A percentile compares a stretch with the other conserved stretches of the same genome.
Conservation (phyloP, 2,329 filamentous ascomycete genomes). For the Trichoderma koningiopsis region DNA sequence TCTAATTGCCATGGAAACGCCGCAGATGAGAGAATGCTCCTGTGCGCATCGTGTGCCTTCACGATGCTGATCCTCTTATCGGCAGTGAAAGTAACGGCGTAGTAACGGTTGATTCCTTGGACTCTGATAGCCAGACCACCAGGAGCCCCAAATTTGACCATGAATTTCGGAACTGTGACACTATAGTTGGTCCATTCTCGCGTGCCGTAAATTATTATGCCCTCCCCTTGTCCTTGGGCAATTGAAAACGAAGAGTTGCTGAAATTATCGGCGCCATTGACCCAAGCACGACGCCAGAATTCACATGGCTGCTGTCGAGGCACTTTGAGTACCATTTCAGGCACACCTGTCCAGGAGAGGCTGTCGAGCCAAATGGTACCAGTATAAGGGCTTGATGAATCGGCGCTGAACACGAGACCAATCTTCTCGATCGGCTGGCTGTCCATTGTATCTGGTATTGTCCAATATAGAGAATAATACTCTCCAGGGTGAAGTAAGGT, state of each 20-base stretch:
- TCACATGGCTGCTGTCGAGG: not conserved
- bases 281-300: slow-evolving; percentile 26
- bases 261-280: slow-evolving; percentile 17
- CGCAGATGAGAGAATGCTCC: slow-evolving; percentile 1
- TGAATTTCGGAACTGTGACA: slow-evolving; percentile 30
- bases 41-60: slow-evolving; percentile 22
- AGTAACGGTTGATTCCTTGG: slow-evolving; percentile 38
- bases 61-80: slow-evolving; percentile 26
- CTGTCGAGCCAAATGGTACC: slow-evolving; percentile 25
- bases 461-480: not conserved
- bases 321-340: slow-evolving; percentile 17
- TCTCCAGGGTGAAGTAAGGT: not conserved
- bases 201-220: slow-evolving; percentile 38
- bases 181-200: slow-evolving; percentile 38
- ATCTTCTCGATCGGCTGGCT: slow-evolving; percentile 25
- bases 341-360: slow-evolving; percentile 23
- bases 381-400: not conserved
- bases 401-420: slow-evolving; percentile 4
- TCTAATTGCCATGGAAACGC: slow-evolving; percentile 23
- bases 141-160: slow-evolving; percentile 32
- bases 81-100: slow-evolving; percentile 32
- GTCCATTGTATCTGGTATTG: slow-evolving; percentile 20
- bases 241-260: slow-evolving; percentile 14
- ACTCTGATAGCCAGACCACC: slow-evolving; percentile 35
- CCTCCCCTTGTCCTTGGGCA: slow-evolving; percentile 29